Conservation (phyloP, 2,329 filamentous ascomycete species). For the Furcasterigmium sp. region DNA sequence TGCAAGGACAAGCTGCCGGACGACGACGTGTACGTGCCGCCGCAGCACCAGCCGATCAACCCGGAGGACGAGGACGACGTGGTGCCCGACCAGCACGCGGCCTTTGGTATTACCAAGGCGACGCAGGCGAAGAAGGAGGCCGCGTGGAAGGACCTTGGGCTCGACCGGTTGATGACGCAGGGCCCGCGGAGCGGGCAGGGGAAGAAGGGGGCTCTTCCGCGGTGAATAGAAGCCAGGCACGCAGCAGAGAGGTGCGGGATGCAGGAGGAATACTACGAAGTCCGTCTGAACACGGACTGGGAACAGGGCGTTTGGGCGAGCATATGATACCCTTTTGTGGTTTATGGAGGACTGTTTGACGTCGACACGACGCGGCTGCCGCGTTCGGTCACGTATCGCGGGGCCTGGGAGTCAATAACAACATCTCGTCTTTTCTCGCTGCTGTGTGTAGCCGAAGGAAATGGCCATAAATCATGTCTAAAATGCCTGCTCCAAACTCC, state of each 20-base stretch:
- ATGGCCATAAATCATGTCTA: too few relatives aligned
- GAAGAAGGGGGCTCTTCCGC: conserved; percentile 14
- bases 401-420: too few relatives aligned
- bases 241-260: too few relatives aligned
- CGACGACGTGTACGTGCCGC: conserved; percentile 79
- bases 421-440: too few relatives aligned
- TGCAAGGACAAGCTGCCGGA: conserved; percentile 65
- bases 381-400: too few relatives aligned
- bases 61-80: conserved; percentile 87
- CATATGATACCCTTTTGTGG: too few relatives aligned
- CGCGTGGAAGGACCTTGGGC: conserved; percentile 73
- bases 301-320: too few relatives aligned
- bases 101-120: conserved; percentile 78
- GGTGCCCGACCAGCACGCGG: conserved; percentile 81
- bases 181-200: conserved; percentile 36
- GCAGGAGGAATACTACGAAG: not conserved
- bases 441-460: too few relatives aligned
- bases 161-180: conserved; percentile 64
- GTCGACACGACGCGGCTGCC: too few relatives aligned
- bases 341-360: too few relatives aligned
- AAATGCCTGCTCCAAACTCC: not conserved
- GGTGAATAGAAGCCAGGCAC: too few relatives aligned
- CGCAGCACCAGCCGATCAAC: conserved; percentile 74
- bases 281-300: too few relatives aligned
- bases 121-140: conserved; percentile 67